A percentile compares a stretch with the other conserved stretches of the same genome.
Conservation (phyloP, 129 eudicot species). For the Flaveria robusta region DNA sequence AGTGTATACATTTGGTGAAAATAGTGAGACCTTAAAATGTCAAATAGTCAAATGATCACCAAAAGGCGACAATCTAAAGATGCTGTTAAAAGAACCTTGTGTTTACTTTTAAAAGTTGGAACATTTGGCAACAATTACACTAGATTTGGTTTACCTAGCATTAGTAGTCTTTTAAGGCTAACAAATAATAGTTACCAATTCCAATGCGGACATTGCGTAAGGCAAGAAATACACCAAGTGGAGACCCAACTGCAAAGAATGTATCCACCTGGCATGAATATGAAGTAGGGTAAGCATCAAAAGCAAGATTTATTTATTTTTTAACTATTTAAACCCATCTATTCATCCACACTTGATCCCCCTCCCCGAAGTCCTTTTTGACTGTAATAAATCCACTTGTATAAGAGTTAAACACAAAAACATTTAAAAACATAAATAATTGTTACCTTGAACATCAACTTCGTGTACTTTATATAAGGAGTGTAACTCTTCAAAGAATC, state of each 20-base stretch:
- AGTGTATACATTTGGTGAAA: background rate
- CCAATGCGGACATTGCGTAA: constrained; percentile 93
- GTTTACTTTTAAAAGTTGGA: background rate
- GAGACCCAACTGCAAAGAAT: constrained; percentile 96
- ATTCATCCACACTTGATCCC: background rate
- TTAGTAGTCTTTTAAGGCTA: background rate
- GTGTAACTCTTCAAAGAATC: constrained; percentile 46
- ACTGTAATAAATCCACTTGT: background rate
- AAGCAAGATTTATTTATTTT: background rate
- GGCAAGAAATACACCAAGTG: constrained; percentile 96
- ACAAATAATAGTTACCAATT: constrained; percentile 53
- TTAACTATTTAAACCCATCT: background rate
- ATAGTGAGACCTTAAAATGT: background rate
- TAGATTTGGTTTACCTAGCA: background rate
- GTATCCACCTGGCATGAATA: constrained; percentile 82
- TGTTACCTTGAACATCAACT: constrained; percentile 77
- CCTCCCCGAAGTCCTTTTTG: constrained; percentile 2
- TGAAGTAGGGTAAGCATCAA: constrained; percentile 24
- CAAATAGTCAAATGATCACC: constrained; percentile 13
- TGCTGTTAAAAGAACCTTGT: background rate
- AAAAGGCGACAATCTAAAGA: background rate
- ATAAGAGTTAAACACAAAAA: background rate
- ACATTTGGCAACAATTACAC: background rate
- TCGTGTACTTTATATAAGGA: constrained; percentile 76
- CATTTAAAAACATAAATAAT: background rate